Base-by-base conservation (phyloP, 306 rosid species). In the Macrotyloma uniflorum region DNA sequence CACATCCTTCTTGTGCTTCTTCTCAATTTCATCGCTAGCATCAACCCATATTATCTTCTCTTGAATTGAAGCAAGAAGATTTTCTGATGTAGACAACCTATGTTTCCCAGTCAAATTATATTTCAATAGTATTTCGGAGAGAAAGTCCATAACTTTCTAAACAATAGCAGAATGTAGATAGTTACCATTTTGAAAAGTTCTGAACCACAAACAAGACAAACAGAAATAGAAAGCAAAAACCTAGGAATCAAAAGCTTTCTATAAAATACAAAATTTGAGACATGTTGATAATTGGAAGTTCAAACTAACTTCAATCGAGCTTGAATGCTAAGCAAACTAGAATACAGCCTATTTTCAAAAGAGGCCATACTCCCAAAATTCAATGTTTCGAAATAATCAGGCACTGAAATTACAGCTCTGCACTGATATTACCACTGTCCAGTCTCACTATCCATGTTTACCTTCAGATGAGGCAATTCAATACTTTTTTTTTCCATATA, bases 31-130 rank as follows among this genome's bases (percentile, higher is more conserved):
- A 63, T 91, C 83, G 92, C 86, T 86, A 6, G 83, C 58, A 86
- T 91, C 96, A 50, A 95, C 93, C 98, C 95, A 92, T 83, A 83
- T 95, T 59, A 95, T 95, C 85, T 88, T 89, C 66, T 95, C 97
- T 87, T 95, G 91, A 82, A 95, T 91, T 54, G 98, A 84, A 68
- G 83, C 86, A 66, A 92, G 93, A 61, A 95, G 81, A 66, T 86
- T 86, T 86, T 91, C 95, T 42, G 98, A 95, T 3, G 91, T 89
- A 83, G 82, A 66, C 89, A 92, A 82, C 98, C 98, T 95, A 83
- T 13, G 67, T 83, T 74, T 80, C 80, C 74, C 76, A 76, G 47
- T 66, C 72, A 55, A 68, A 64, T 64, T n/a, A 64, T 59, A 67
- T 42, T 70, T 50, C 24, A 64, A 15, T 46, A 69, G 65, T 15